A percentile compares a stretch with the other conserved stretches of the same genome.
Conservation (phyloP, 164 flowering plant genomes). For the Echeveria elegans region DNA sequence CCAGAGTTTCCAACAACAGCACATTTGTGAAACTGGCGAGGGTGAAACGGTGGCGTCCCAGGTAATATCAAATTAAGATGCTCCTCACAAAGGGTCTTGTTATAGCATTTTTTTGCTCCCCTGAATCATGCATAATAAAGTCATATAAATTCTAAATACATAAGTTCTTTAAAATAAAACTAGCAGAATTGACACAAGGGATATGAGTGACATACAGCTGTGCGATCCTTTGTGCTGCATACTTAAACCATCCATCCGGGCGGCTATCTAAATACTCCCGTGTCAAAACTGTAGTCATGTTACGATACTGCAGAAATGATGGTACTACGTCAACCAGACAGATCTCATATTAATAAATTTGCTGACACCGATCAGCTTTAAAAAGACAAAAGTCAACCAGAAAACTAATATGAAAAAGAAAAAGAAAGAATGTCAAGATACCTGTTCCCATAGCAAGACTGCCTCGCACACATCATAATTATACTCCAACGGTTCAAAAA, state of each 20-base stretch:
- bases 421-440: constrained; percentile 8
- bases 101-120: constrained; percentile 80
- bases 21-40: constrained; percentile 79
- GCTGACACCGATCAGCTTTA: too few species aligned
- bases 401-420: neutral
- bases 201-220: constrained; percentile 60
- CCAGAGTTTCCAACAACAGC: constrained; percentile 99
- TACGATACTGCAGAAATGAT: constrained; percentile 67
- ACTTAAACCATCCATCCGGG: constrained; percentile 94
- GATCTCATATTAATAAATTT: too few species aligned
- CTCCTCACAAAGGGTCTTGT: constrained; percentile 86
- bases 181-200: neutral
- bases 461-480: constrained; percentile 87
- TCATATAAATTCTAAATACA: neutral
- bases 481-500: constrained; percentile 80
- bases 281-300: constrained; percentile 95
- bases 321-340: neutral
- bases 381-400: too few species aligned
- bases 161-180: neutral
- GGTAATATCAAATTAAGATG: constrained; percentile 81
- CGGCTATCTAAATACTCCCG: constrained; percentile 93
- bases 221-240: constrained; percentile 95
- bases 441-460: constrained; percentile 94
- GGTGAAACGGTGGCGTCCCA: constrained; percentile 87
- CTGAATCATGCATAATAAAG: constrained; percentile 26